Base-by-base conservation (phyloP, 1,139 yeast genomes). In the Geotrichum siamense region DNA sequence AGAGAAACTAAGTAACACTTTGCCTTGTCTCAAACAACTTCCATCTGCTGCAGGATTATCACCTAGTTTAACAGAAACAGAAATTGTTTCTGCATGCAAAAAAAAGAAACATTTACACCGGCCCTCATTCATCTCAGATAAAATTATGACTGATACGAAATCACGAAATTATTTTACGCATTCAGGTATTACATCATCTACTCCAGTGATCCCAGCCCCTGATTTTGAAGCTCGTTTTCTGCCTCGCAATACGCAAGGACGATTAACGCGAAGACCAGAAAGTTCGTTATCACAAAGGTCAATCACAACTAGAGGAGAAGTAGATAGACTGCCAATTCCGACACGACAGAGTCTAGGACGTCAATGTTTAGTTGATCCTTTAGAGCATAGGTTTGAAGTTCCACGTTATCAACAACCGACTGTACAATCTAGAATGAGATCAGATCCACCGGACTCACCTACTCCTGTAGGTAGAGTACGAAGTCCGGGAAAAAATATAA, bases 391-490 rank as follows among this genome's bases (percentile, higher is more conserved):
- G 2, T 25, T 27, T 4, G 33, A 32, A 20, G 9, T 42, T 23
- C 43, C 43, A 15, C 46, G 39, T 21, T 39, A 43, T n/a, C 46
- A 43, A 19, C 27, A 21, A 13, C 43, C 46, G 19, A 43, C 46
- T n/a, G 39, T 37, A 10, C 40, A 33, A 17, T 43, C 46, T 16
- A 23, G 39, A 21, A 22, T 39, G 3, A 31, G 46, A 9, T 20
- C 20, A 5, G 38, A n/a, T 2, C 15, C 31, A 8, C 4, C 35
- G 10, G 46, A 43, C 10, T 43, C 46, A 8, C 46, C 43, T 5
- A 39, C 46, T 15, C 43, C 40, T 3, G 39, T 39, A 5, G 40
- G 43, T 8, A 20, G 45, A 26, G 15, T 33, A 5, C 23, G 30
- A 5, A 27, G 44, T 19, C 17, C 39, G 8, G 28, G 23, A n/a